Evolutionary conservation across 345 rosid genomes (phyloP).

Genomic region (Ceriops tagal): DNA sequence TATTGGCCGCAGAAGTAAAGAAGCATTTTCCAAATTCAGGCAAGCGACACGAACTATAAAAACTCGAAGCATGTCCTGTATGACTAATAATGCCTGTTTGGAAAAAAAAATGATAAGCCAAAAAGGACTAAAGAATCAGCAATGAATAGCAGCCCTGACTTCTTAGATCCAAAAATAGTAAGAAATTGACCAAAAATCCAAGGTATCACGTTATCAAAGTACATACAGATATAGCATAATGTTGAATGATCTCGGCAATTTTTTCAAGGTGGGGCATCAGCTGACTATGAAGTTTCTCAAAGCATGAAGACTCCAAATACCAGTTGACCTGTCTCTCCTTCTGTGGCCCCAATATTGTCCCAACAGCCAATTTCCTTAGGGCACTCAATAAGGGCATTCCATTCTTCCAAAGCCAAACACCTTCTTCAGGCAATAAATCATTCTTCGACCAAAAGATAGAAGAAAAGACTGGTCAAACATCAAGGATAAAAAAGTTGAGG

Average conservation of each 20-base stretch:
- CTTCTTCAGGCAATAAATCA: conserved; percentile 91
- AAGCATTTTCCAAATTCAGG: conserved; percentile 73
- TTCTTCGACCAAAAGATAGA: conserved; percentile 51
- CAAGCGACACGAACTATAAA: conserved; percentile 76
- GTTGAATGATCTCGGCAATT: conserved; percentile 82
- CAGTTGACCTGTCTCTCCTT: conserved; percentile 83
- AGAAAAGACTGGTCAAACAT: conserved; percentile 30
- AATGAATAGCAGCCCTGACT: no score
- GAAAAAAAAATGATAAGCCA: not conserved
- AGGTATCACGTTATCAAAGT: not conserved
- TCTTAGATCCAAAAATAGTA: no score
- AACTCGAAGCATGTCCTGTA: conserved; percentile 93
- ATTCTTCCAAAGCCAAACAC: conserved; percentile 87
- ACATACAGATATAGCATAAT: conserved; percentile 90
- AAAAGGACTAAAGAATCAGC: no score
- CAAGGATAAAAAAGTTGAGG: conserved; percentile 7
- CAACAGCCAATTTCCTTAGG: conserved; percentile 75
- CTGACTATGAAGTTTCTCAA: conserved; percentile 73
- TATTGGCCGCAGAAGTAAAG: conserved; percentile 65
- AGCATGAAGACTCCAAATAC: conserved; percentile 69
- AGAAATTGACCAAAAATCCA: no score
- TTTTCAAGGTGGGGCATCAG: conserved; percentile 78
- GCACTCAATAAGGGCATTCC: conserved; percentile 89
- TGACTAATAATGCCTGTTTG: conserved; percentile 72
- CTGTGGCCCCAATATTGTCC: conserved; percentile 76